Evolutionary conservation across 2,329 filamentous ascomycete species (phyloP), one percentile per base, ranked within the genome.

Genomic region (Graphilbum fragrans): DNA sequence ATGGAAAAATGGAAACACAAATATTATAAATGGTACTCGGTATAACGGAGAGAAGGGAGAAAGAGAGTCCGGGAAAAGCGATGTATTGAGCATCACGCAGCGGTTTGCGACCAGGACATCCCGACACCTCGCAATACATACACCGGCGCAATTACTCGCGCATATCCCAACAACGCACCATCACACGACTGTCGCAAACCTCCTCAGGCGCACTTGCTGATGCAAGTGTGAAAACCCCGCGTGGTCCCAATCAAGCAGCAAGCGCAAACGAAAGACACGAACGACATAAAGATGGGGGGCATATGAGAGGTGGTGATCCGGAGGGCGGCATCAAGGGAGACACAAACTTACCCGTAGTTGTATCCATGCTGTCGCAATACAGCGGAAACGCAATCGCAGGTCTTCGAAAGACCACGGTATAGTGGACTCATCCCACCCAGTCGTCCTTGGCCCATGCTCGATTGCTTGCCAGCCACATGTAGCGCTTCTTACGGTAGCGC

Each of bases 321-420:
- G 21, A 11, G 21, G 18, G 36, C 12, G 18, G 21, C 8, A 31
- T 12, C 38, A 35, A 43, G 17, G 19, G 39, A 37, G 19, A 41
- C 23, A 25, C 27, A 39, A 40, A 38, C 51, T 47, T 39, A 49
- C 46, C 37, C 53, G 50, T 20, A 57, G 47, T 29, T 57, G 52
- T 31, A 62, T 46, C 66, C 66, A 70, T 27, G 55, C 53, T 35
- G 53, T 53, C 10, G 66, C 60, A 50, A 70, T 65, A 21, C 60
- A 49, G 40, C 52, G 47, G 39, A 70, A 46, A 46, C 53, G 59
- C 44, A 52, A 46, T 39, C 53, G 50, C 49, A 69, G 33, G 38
- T 47, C 44, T 32, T 47, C 41, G 29, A 12, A 18, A 45, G 44
- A 45, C 54, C 42, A 43, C 44, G 49, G 43, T 41, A 50, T 47